Percentiles rank a stretch among this genome's conserved stretches.
phyloP scores from a whole-genome alignment of 192 early-diverging fungal species.

The Rhizophagus sp. region DNA sequence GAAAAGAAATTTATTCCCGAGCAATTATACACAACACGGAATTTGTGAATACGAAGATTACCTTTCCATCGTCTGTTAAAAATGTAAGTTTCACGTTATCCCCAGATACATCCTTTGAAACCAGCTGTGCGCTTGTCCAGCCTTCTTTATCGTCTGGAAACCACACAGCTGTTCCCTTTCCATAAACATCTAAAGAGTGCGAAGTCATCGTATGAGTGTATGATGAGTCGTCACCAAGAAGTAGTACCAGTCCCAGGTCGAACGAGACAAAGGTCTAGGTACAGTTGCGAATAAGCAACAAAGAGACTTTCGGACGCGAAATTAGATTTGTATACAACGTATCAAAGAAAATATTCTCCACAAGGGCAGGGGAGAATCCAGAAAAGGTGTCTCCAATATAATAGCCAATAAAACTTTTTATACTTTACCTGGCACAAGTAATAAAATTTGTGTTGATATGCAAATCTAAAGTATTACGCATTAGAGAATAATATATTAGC shows the following conservation, averaged over 20 bases:
- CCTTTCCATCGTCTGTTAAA: slow-evolving; percentile 61
- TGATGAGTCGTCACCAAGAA: slow-evolving; percentile 13
- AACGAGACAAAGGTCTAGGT: slow-evolving; percentile 6
- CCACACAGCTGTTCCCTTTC: slow-evolving; percentile 82
- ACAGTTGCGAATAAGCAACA: not conserved
- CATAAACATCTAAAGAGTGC: slow-evolving; percentile 62
- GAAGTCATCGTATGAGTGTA: slow-evolving; percentile 17
- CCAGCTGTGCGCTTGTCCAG: slow-evolving; percentile 75
- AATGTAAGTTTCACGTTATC: slow-evolving; percentile 64
- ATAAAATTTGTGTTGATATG: no score
- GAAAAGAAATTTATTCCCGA: not conserved
- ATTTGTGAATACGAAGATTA: slow-evolving; percentile 20
- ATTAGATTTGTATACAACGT: not conserved
- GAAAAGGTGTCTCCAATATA: not conserved
- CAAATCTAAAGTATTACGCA: no score
- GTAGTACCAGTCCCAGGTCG: not conserved
- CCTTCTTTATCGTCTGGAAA: slow-evolving; percentile 84
- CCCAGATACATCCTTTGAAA: slow-evolving; percentile 54
- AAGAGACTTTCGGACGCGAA: not conserved
- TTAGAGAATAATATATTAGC: no score
- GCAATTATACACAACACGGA: not conserved
- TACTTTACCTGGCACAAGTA: not conserved
- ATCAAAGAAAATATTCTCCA: slow-evolving; percentile 10
- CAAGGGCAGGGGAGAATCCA: not conserved
- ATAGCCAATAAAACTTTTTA: not conserved